phyloP scores from a whole-genome alignment of 768 basidiomycete genomes.

The Boletus sp. region DNA sequence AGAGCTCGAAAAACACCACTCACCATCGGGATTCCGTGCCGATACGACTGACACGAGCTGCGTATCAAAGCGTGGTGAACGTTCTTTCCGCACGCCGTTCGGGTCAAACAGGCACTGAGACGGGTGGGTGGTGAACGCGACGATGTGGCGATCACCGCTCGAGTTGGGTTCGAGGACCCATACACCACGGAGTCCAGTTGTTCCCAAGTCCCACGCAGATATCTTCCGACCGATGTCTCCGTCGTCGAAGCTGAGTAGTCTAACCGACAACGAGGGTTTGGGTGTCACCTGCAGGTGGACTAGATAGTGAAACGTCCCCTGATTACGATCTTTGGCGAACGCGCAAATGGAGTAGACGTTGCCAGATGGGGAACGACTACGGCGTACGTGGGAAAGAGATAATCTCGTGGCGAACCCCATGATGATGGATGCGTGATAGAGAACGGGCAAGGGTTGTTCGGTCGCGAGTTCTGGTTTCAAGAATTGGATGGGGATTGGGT shows the following conservation, averaged over 20 bases:
- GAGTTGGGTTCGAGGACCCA: not conserved
- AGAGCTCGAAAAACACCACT: not conserved
- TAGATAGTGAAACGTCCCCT: slow-evolving; percentile 44
- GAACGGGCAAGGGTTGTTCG: slow-evolving; percentile 10
- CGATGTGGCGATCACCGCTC: not conserved
- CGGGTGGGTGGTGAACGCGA: not conserved
- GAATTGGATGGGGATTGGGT: slow-evolving; percentile 9
- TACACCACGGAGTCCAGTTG: not conserved
- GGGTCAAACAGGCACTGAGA: not conserved
- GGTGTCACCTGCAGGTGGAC: slow-evolving; percentile 15
- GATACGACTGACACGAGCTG: not conserved
- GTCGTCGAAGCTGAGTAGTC: not conserved
- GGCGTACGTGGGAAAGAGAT: slow-evolving; percentile 38
- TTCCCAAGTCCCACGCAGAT: not conserved
- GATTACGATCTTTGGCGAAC: slow-evolving; percentile 35
- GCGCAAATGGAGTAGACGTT: slow-evolving; percentile 34
- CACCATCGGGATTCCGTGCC: not conserved
- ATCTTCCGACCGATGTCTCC: not conserved
- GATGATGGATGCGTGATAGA: slow-evolving; percentile 13
- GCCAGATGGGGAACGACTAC: slow-evolving; percentile 31
- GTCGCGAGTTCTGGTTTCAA: not conserved
- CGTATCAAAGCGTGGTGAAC: not conserved
- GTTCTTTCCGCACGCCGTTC: not conserved
- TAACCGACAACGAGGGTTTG: not conserved
- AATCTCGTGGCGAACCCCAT: slow-evolving; percentile 32